Conservation (phyloP, 768 basidiomycete genomes). For the Lactarius psammicola region DNA sequence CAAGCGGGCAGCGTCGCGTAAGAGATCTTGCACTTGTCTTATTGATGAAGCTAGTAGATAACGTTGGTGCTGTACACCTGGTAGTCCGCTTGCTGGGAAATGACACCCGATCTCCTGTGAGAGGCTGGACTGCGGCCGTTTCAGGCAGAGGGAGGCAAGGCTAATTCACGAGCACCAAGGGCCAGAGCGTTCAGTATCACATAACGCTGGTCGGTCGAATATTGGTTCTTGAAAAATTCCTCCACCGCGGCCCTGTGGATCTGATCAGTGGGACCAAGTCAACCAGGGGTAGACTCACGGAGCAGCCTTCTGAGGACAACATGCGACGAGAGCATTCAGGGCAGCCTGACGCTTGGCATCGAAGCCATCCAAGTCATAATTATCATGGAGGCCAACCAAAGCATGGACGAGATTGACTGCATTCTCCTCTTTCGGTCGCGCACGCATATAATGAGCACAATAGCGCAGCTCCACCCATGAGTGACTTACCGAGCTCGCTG, state of each 20-base stretch:
- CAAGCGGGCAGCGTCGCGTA: slow-evolving; percentile 59
- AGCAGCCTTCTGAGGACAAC: slow-evolving; percentile 72
- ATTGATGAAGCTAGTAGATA: slow-evolving; percentile 36
- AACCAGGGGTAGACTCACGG: slow-evolving; percentile 55
- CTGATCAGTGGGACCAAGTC: neutral
- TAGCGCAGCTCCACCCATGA: neutral
- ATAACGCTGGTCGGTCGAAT: slow-evolving; percentile 82
- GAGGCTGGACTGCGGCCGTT: slow-evolving; percentile 37
- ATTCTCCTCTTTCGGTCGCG: slow-evolving; percentile 71
- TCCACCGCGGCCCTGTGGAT: slow-evolving; percentile 70
- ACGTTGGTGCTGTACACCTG: slow-evolving; percentile 60
- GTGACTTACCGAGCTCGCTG: slow-evolving; percentile 74
- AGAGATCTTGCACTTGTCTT: slow-evolving; percentile 52
- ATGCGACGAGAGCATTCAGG: slow-evolving; percentile 75
- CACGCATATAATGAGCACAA: slow-evolving; percentile 3
- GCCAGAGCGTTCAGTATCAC: slow-evolving; percentile 85
- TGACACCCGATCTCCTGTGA: slow-evolving; percentile 37
- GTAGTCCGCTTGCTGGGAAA: slow-evolving; percentile 86
- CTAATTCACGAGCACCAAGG: slow-evolving; percentile 81
- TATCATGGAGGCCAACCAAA: slow-evolving; percentile 73
- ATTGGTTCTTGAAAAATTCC: slow-evolving; percentile 93
- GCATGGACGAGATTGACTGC: slow-evolving; percentile 77
- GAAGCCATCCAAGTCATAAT: slow-evolving; percentile 81
- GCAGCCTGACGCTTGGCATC: slow-evolving; percentile 72
- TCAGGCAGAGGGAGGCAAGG: slow-evolving; percentile 42